Percentiles rank a stretch among this genome's conserved stretches.
phyloP scores from a whole-genome alignment of 371 early-diverging fungal genomes.

The Mucor velutinosus region DNA sequence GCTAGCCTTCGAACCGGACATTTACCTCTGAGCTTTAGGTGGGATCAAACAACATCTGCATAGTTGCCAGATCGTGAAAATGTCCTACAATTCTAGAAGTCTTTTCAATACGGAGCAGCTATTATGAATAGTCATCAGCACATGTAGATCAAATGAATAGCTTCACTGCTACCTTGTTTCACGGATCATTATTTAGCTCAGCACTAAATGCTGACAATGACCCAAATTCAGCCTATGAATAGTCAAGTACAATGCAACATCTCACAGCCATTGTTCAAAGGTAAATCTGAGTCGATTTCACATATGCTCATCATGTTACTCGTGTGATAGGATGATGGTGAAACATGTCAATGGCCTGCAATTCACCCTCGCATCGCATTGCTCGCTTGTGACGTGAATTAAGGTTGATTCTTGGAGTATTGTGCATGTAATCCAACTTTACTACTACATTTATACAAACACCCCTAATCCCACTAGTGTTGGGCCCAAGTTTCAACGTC shows the following conservation, averaged over 20 bases:
- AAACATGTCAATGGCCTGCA: not conserved
- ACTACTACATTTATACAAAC: not conserved
- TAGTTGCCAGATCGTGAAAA: no score
- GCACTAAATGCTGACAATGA: not conserved
- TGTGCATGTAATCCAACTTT: not conserved
- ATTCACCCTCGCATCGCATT: not conserved
- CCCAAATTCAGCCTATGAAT: no score
- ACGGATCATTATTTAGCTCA: not conserved
- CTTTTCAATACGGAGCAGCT: no score
- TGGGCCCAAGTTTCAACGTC: slow-evolving; percentile 5
- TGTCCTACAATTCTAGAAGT: no score
- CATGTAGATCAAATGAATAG: no score
- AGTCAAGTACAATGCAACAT: no score
- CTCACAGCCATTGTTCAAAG: no score
- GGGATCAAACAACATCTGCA: not conserved
- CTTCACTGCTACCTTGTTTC: not conserved
- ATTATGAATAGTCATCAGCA: no score
- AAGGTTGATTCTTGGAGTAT: not conserved
- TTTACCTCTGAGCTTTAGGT: not conserved
- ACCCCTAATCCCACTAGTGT: not conserved
- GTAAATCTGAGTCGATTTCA: no score
- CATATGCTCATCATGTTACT: not conserved
- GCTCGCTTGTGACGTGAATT: not conserved
- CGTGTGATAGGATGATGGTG: not conserved
- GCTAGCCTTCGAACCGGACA: not conserved